Evolutionary conservation across 306 rosid genomes (phyloP), one percentile per base, ranked within the genome.

Genomic region (Echinosophora koreensis): DNA sequence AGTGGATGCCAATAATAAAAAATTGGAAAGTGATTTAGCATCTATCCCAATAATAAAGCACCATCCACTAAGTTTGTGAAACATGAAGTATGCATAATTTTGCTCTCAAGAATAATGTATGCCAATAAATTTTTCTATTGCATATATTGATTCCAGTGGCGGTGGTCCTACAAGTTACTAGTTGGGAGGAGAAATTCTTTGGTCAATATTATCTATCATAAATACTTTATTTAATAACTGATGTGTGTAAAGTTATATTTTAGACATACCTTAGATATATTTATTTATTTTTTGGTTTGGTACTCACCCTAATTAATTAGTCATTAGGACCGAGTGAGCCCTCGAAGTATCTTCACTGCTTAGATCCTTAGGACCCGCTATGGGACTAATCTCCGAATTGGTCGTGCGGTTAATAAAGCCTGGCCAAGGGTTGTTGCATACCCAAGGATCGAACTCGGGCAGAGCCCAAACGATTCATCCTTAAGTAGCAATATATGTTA

Each of bases 1-100:
- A 60, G 66, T 60, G 69, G 69, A 18, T 16, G 30, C 50, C 69
- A 15, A 35, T 27, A 37, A 62, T 37, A 62, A n/a, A 32, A 58
- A 27, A 28, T 3, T 4, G n/a, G n/a, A 28, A 62, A 62, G 9
- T 49, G 3, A 15, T 37, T 61, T 2, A 35, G 30, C 69, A 38
- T 64, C 47, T 3, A 35, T 37, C 12, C n/a, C 10, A 15, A 35
- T 62, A 37, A 37, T 5, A 10, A 38, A 15, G 18, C 49, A 37
- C 6, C 69, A 15, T 38, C 44, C 49, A 14, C 27, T 63, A 63
- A 64, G 51, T 64, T 38, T 64, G 51, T 64, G 50, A 15, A 15
- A 64, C 51, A 38, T n/a, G 6, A 7, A 7, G 49, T 64, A 17
- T 41, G 8, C 14, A 44, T 39, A 37, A 63, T 64, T 38, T 51